Percentiles rank a stretch among this genome's conserved stretches.
These are phyloP conservation scores for Dioscorea zingiberensis DNA, from an alignment of 106 monocot species.

Conservation along the genomic window DNA sequence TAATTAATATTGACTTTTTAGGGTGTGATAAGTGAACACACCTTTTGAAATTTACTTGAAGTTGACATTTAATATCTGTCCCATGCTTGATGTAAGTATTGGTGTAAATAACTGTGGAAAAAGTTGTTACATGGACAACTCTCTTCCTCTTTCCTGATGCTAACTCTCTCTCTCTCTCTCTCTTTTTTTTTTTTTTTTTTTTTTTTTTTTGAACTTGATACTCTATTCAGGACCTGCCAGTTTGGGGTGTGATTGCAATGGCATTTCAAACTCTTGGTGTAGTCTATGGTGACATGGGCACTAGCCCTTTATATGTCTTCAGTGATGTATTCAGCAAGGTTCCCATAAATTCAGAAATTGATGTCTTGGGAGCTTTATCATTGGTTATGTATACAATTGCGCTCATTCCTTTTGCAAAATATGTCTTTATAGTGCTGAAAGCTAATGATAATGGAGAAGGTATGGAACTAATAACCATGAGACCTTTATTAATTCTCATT, in stretches of 20 bases:
- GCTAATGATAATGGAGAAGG: conserved; percentile 97
- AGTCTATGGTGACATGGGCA: conserved; percentile 92
- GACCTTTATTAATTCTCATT: not conserved
- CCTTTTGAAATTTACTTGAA: too few relatives aligned
- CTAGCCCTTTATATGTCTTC: conserved; percentile 92
- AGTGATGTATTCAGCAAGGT: conserved; percentile 95
- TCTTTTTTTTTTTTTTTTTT: not conserved
- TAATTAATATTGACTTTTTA: too few relatives aligned
- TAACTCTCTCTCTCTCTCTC: too few relatives aligned
- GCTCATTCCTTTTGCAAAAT: conserved; percentile 81
- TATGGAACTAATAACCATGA: conserved; percentile 13
- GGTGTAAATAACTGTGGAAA: not conserved
- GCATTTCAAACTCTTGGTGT: conserved; percentile 98
- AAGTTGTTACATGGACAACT: not conserved
- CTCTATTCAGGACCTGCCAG: conserved; percentile 40
- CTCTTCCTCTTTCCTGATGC: not conserved
- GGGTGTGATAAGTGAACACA: too few relatives aligned
- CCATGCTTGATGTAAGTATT: not conserved
- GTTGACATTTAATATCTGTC: too few relatives aligned
- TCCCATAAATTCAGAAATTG: conserved; percentile 73
- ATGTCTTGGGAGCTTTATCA: conserved; percentile 79
- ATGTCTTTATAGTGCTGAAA: conserved; percentile 90
- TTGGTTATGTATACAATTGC: conserved; percentile 92
- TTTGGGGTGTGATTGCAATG: conserved; percentile 71
- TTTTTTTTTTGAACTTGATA: not conserved